Conservation (phyloP, 306 rosid genomes). For the Casuarina cunninghamiana region DNA sequence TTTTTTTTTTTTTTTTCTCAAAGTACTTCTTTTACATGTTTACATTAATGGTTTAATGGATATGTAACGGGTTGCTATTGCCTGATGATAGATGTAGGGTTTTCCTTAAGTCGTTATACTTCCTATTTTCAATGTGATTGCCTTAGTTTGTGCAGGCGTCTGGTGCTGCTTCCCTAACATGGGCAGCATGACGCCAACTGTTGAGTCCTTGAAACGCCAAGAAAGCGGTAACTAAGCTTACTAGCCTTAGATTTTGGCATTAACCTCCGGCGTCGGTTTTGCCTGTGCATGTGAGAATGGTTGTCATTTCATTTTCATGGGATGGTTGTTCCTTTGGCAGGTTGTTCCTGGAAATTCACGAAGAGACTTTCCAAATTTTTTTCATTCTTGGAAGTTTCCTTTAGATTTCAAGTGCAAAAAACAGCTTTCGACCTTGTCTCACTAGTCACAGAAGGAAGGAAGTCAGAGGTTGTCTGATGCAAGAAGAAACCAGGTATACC, state of each 20-base stretch:
- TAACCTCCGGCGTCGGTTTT: background rate
- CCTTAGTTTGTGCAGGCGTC: background rate
- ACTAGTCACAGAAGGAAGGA: background rate
- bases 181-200: background rate
- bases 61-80: no score
- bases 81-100: no score
- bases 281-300: background rate
- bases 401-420: background rate
- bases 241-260: background rate
- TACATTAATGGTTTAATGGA: no score
- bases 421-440: background rate
- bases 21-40: no score
- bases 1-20: no score
- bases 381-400: background rate
- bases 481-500: no score
- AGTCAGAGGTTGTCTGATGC: no score
- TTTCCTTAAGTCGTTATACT: no score
- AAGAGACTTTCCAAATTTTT: background rate
- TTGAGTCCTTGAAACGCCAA: background rate
- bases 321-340: background rate
- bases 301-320: background rate
- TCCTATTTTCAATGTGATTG: no score
- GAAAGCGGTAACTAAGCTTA: background rate
- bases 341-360: background rate
- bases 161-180: no score